Evolutionary conservation across 2,329 filamentous ascomycete species (phyloP), one percentile per base, ranked within the genome.

Genomic region (Ascocoryne sarcoides): DNA sequence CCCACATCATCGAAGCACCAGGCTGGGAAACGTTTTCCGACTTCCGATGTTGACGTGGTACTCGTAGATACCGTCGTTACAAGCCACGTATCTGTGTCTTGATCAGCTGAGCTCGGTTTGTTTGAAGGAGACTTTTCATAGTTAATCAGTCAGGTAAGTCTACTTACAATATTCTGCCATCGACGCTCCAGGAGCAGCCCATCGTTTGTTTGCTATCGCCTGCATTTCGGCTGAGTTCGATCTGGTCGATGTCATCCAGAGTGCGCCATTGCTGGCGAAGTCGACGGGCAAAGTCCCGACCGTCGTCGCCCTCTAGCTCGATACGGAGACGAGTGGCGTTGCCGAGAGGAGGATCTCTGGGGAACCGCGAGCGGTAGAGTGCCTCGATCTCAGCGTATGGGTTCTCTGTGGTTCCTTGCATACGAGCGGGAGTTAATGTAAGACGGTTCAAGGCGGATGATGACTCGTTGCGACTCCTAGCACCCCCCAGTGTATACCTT

Each of bases 51-150:
- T 79, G 48, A 89, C 70, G 23, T 70, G 72, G 52, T 85, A 76
- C 62, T 88, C 82, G 54, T 85, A 85, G 39, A 89, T 81, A 41
- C 84, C 84, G 50, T 84, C 78, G 56, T 85, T 79, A 23, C 76
- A 73, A 15, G 73, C 78, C 30, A 80, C 65, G 51, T 73, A 81
- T 40, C 77, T n/a, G n/a, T n/a, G n/a, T n/a, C n/a, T n/a, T 82
- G 17, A 16, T 26, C 12, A 18, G 8, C 12, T 40, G 18, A 40
- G 23, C 17, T 19, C 21, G 20, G 12, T 28, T 15, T 7, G 7
- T 12, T 12, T 26, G 12, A 37, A 29, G 16, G 28, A 18, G 9
- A 8, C 15, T 29, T 10, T 43, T 23, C 1, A 16, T 52, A 44
- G 37, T 43, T 29, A 8, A 18, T 16, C 39, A 17, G 19, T 29